A percentile compares a stretch with the other conserved stretches of the same genome.
Evolutionary conservation across 1,284 basidiomycete genomes (phyloP).

Genomic region (Afroboletus lepidellus): DNA sequence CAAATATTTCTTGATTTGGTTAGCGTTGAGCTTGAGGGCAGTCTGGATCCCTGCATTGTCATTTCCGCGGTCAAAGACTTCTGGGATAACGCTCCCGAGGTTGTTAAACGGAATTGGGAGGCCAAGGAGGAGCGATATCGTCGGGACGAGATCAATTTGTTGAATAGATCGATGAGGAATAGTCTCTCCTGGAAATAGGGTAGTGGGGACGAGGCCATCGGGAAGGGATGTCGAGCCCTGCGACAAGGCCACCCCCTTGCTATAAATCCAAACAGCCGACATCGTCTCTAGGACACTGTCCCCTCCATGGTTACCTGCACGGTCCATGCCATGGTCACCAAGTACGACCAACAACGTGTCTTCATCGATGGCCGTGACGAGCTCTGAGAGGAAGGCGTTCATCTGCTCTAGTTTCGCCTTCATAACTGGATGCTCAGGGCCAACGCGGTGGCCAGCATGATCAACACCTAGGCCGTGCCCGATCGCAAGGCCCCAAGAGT

Average conservation of each 20-base stretch:
- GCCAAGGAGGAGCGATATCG: conserved; percentile 88
- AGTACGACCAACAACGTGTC: conserved; percentile 90
- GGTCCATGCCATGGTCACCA: conserved; percentile 98
- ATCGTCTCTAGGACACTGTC: conserved; percentile 87
- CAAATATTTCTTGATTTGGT: conserved; percentile 80
- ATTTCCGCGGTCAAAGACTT: conserved; percentile 66
- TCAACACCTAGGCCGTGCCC: conserved; percentile 98
- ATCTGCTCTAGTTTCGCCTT: conserved; percentile 83
- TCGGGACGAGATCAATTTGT: conserved; percentile 94
- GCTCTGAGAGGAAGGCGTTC: conserved; percentile 73
- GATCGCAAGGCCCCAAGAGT: conserved; percentile 81
- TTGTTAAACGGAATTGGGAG: conserved; percentile 95
- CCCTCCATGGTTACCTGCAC: conserved; percentile 93
- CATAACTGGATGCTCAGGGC: conserved; percentile 88
- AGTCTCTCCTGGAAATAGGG: conserved; percentile 60
- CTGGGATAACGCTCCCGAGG: conserved; percentile 88
- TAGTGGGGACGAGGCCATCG: conserved; percentile 48
- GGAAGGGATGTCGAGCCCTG: conserved; percentile 39
- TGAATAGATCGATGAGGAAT: conserved; percentile 69
- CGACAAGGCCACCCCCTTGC: conserved; percentile 56
- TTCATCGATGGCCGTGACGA: conserved; percentile 67
- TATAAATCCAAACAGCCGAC: conserved; percentile 90
- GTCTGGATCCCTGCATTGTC: conserved; percentile 35
- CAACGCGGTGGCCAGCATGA: conserved; percentile 93
- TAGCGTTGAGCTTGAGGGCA: conserved; percentile 73